Conservation (phyloP, 805 yeast species). For the Millerozyma acaciae region DNA sequence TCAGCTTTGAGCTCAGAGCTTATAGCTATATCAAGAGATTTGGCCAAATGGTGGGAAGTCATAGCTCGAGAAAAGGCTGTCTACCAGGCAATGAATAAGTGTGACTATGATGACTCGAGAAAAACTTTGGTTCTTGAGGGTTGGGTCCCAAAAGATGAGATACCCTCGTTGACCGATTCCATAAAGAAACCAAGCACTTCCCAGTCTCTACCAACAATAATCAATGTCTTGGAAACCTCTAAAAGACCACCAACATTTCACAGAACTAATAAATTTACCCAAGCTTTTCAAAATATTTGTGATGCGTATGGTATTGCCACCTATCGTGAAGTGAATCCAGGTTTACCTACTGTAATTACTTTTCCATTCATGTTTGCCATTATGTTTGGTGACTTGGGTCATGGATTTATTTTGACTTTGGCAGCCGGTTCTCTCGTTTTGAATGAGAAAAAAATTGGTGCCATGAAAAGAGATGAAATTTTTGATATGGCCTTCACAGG, state of each 20-base stretch:
- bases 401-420: conserved; percentile 77
- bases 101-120: conserved; percentile 80
- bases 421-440: conserved; percentile 70
- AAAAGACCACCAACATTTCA: conserved; percentile 93
- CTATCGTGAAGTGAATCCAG: conserved; percentile 94
- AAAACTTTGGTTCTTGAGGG: conserved; percentile 92
- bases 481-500: conserved; percentile 96
- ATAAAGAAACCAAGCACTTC: conserved; percentile 60
- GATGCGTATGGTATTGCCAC: conserved; percentile 95
- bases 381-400: conserved; percentile 99
- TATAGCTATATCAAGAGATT: conserved; percentile 67
- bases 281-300: conserved; percentile 87
- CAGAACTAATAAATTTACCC: conserved; percentile 90
- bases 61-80: conserved; percentile 77
- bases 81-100: conserved; percentile 70
- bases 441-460: conserved; percentile 67
- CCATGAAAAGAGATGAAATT: conserved; percentile 80
- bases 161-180: conserved; percentile 60
- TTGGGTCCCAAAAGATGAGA: conserved; percentile 86
- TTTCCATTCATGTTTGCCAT: conserved; percentile 98
- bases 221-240: conserved; percentile 63
- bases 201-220: conserved; percentile 46
- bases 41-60: conserved; percentile 64
- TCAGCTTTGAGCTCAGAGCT: conserved; percentile 74
- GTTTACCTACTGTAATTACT: conserved; percentile 88